Evolutionary conservation across 75 land plant species (phyloP), one percentile per base, ranked within the genome.

Genomic region (Chamaecyparis obtusa): DNA sequence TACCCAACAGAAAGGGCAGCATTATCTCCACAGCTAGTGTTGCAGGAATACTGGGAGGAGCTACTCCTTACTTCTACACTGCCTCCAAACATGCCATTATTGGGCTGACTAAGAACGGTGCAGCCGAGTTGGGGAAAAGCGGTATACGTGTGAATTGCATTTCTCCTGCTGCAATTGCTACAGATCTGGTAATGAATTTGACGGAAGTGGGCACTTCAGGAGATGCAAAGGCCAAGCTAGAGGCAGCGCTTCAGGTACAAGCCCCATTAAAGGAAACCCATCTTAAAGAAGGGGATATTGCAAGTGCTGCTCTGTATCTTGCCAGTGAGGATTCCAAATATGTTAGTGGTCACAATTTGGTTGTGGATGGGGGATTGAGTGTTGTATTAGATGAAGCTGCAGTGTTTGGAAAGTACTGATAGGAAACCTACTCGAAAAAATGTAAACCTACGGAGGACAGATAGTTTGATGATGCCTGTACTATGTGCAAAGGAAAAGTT

Each of bases 91-190:
- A 90, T 79, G 95, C 91, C 6, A 36, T 92, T 19, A 24, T 89
- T 39, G 95, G 95, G 74, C 89, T 94, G 30, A 89, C 89, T 5
- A 48, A 87, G 56, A 37, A 90, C 24, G 87, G 89, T 10, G 91
- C 94, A 15, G 83, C 85, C 79, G 95, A 94, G 89, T 92, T 94
- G 0, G 94, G 95, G 14, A 27, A 49, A 46, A 77, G 88, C 39
- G 94, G 95, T 71, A 90, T 94, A 16, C 37, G 95, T 32, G 95
- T 95, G 21, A 95, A 95, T 69, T 87, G 91, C 86, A 83, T 94
- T 37, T 91, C 96, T 9, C 95, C 95, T 0, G 89, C 69, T 72
- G 80, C 3, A 1, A 6, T 76, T 35, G 37, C 79, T 4, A 76
- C 79, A 14, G 5, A 35, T 5, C 5, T 76, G 36, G 8, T 5